Base-by-base conservation (phyloP, 257 asterid genomes). In the Capsicum baccatum region DNA sequence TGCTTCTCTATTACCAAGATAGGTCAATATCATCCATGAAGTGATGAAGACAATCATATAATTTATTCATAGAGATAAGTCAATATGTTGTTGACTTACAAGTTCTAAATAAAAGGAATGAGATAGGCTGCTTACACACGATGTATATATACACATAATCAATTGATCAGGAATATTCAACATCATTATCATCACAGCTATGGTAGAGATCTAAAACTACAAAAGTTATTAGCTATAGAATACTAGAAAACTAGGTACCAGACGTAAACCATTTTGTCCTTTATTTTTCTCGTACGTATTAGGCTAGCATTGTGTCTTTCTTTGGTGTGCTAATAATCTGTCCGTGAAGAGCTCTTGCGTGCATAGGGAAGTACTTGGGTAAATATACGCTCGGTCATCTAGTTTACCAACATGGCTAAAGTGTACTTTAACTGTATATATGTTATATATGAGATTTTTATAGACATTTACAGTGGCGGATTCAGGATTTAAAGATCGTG, bases 151-250 rank as follows among this genome's bases (percentile, higher is more conserved):
- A 44, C 8, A 44, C 48, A 44, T 5, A 44, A 44, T 44, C 48
- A 0, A 3, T 54, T 6, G 11, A 47, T 73, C 8, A 74, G 7
- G 44, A 74, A 74, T 48, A 48, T 50, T 21, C 42, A 19, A 74
- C 44, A 74, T 48, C 80, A 74, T 74, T 48, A 74, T 74, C 60
- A 73, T 68, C 26, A 15, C 52, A 68, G 52, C 21, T 68, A 7
- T 14, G 42, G 42, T 74, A 74, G 60, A 48, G n/a, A 44, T 13
- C 15, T 42, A 47, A 17, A 71, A 47, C 39, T 12, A 70, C 57
- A 69, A 16, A 70, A 44, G 16, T 48, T 19, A 68, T 14, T 68
- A 10, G 17, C 57, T 44, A 71, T 16, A 44, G 10, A 42, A 9
- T 70, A 44, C 79, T 70, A 47, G 39, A 74, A 74, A 74, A 48